phyloP scores from a whole-genome alignment of 2,329 filamentous ascomycete species.

The Cladosporium halotolerans region DNA sequence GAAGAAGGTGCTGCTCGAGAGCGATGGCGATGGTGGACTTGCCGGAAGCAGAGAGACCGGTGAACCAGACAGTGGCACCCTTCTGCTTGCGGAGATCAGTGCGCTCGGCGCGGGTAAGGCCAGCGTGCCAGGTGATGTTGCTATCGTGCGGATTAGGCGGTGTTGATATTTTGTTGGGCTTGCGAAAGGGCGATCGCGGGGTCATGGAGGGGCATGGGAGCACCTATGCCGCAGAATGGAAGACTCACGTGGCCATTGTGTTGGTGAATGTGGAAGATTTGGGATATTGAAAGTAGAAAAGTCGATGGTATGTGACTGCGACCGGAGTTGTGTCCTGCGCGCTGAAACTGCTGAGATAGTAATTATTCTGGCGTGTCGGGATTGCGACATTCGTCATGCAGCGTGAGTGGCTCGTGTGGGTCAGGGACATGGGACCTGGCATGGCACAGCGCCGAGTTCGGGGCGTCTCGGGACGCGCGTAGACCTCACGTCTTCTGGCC shows the following conservation, averaged over 20 bases:
- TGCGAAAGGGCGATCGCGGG: slow-evolving; percentile 6
- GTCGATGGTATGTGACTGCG: too few species aligned
- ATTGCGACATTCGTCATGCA: too few species aligned
- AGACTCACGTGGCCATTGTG: slow-evolving; percentile 11
- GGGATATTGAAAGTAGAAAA: background rate
- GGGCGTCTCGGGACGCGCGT: background rate
- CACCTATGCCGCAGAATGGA: background rate
- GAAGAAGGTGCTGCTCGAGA: slow-evolving; percentile 92
- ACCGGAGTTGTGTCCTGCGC: too few species aligned
- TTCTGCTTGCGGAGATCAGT: slow-evolving; percentile 69
- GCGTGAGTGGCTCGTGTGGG: too few species aligned
- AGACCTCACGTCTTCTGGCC: background rate
- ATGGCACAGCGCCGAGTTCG: background rate
- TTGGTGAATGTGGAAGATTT: background rate
- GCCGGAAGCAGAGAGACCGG: slow-evolving; percentile 88
- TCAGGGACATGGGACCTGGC: background rate
- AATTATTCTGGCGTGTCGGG: too few species aligned
- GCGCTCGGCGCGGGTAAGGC: slow-evolving; percentile 72
- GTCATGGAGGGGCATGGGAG: slow-evolving; percentile 6
- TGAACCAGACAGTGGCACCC: slow-evolving; percentile 96
- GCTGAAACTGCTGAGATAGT: too few species aligned
- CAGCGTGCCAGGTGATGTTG: slow-evolving; percentile 87
- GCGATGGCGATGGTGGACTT: slow-evolving; percentile 97
- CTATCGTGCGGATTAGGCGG: slow-evolving; percentile 37
- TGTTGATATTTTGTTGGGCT: background rate